Evolutionary conservation across 768 basidiomycete genomes (phyloP).

Genomic region (Chalciporus piperatus): DNA sequence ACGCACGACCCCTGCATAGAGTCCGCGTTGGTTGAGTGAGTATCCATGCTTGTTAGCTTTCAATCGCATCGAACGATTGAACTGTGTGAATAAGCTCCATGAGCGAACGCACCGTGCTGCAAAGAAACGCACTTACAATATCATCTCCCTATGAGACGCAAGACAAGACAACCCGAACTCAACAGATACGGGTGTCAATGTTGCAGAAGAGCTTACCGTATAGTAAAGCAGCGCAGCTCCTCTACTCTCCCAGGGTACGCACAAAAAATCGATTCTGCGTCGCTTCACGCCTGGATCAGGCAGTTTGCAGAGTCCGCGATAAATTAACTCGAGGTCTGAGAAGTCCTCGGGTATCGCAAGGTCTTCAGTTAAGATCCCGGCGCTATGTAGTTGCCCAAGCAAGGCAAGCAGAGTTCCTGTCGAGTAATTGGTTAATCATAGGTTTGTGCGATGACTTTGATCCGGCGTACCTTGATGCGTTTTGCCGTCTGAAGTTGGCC

Average conservation of each 20-base stretch:
- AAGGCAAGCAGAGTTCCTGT: constrained; percentile 62
- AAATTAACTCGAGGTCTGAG: constrained; percentile 67
- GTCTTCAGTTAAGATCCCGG: constrained; percentile 76
- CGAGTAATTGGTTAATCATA: not conserved
- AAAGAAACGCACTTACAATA: constrained; percentile 53
- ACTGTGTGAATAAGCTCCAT: constrained; percentile 42
- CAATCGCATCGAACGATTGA: constrained; percentile 84
- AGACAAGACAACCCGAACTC: not conserved
- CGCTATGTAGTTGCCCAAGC: constrained; percentile 51
- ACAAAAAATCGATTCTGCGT: constrained; percentile 82
- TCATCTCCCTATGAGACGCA: constrained; percentile 71
- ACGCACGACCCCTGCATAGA: constrained; percentile 70
- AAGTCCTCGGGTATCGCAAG: constrained; percentile 68
- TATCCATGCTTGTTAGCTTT: constrained; percentile 81
- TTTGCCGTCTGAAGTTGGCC: constrained; percentile 65
- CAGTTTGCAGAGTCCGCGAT: constrained; percentile 75
- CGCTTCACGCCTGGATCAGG: constrained; percentile 46
- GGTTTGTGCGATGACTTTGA: not conserved
- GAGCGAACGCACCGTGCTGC: not conserved
- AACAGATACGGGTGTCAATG: not conserved
- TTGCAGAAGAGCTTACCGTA: constrained; percentile 51
- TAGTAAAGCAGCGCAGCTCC: constrained; percentile 92
- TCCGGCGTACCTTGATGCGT: constrained; percentile 62
- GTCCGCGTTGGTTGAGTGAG: constrained; percentile 84
- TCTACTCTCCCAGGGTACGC: constrained; percentile 72